Percentiles rank a stretch among this genome's conserved stretches.
These are phyloP conservation scores for Serendipita sp. DNA, from an alignment of 768 basidiomycete species.

Conservation along the genomic window DNA sequence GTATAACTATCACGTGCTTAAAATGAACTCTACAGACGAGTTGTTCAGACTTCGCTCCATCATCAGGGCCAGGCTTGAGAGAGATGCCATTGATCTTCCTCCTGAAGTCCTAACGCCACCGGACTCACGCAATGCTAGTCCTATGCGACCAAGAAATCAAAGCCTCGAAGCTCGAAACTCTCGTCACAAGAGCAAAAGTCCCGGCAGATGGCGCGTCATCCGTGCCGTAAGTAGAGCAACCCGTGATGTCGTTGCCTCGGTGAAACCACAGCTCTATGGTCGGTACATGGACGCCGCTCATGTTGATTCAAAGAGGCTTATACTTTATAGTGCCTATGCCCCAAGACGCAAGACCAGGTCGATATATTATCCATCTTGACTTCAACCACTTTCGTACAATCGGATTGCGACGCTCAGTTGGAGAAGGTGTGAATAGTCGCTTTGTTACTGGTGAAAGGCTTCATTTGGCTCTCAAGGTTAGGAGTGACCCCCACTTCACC, in stretches of 20 bases:
- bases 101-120: conserved; percentile 63
- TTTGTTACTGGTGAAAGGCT: conserved; percentile 89
- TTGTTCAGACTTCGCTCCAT: background rate
- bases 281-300: conserved; percentile 15
- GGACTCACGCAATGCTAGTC: conserved; percentile 72
- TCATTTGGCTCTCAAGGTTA: conserved; percentile 58
- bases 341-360: conserved; percentile 56
- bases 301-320: conserved; percentile 7
- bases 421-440: conserved; percentile 74
- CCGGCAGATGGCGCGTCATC: conserved; percentile 71
- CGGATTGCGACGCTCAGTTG: conserved; percentile 84
- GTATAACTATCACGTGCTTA: background rate
- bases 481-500: conserved; percentile 12
- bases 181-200: conserved; percentile 55
- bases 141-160: conserved; percentile 42
- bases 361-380: conserved; percentile 73
- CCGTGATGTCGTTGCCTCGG: conserved; percentile 47
- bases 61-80: background rate
- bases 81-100: conserved; percentile 46
- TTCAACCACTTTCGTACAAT: conserved; percentile 97
- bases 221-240: conserved; percentile 66
- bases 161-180: background rate
- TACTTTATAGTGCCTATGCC: conserved; percentile 42
- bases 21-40: background rate
- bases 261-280: conserved; percentile 62